Conservation (phyloP, 2,329 filamentous ascomycete species). For the Fusarium decemcellulare region DNA sequence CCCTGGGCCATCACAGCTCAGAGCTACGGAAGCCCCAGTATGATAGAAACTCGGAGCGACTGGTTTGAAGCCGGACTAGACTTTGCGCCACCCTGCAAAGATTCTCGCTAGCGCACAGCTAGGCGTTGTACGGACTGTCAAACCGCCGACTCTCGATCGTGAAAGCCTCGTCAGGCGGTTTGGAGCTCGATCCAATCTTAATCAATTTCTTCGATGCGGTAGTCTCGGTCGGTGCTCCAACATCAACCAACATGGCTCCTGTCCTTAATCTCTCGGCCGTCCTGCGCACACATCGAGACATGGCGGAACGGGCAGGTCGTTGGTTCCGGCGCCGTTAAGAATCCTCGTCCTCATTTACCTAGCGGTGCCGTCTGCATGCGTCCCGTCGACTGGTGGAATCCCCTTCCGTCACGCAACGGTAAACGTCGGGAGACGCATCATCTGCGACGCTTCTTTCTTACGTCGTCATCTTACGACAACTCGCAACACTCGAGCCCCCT, state of each 20-base stretch:
- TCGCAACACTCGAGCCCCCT: slow-evolving; percentile 12
- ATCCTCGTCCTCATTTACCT: too few species aligned
- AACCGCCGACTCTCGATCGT: slow-evolving; percentile 16
- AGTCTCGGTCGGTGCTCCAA: slow-evolving; percentile 31
- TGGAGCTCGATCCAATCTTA: background rate
- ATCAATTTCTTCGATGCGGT: slow-evolving; percentile 40
- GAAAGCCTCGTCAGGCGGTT: background rate
- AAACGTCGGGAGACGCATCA: slow-evolving; percentile 7
- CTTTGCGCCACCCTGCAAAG: slow-evolving; percentile 11
- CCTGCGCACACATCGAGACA: too few species aligned
- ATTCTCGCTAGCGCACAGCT: slow-evolving; percentile 13
- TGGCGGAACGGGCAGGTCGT: background rate
- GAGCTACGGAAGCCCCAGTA: background rate
- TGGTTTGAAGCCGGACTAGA: slow-evolving; percentile 4
- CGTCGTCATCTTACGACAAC: slow-evolving; percentile 33
- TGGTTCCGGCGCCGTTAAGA: background rate
- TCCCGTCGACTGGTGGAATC: background rate
- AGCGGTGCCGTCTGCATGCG: too few species aligned
- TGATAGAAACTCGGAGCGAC: background rate
- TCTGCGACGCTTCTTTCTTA: slow-evolving; percentile 20
- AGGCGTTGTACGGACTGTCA: background rate
- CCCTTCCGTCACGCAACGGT: slow-evolving; percentile 12
- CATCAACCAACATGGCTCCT: slow-evolving; percentile 13
- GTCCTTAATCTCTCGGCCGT: slow-evolving; percentile 32
- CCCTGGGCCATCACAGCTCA: background rate